A percentile compares a stretch with the other conserved stretches of the same genome.
These are phyloP conservation scores for Postia placenta DNA, from an alignment of 768 basidiomycete species.

Conservation along the genomic window DNA sequence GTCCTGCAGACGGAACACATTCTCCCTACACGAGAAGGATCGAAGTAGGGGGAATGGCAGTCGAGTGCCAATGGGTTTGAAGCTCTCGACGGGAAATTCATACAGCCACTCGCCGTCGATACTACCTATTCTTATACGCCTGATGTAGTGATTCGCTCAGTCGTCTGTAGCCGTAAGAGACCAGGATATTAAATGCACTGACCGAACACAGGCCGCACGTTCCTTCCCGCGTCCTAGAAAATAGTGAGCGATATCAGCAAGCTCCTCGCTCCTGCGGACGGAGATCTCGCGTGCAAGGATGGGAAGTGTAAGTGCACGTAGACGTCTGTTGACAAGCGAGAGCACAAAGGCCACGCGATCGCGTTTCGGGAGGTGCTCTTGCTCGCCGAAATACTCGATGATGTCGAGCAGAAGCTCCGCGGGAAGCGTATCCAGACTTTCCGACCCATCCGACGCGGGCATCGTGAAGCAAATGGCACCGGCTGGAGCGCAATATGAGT, in stretches of 20 bases:
- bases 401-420: slow-evolving; percentile 2
- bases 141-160: too few relatives aligned
- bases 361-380: background rate
- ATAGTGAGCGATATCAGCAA: too few relatives aligned
- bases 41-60: background rate
- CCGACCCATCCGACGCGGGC: too few relatives aligned
- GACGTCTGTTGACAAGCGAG: background rate
- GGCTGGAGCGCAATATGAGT: too few relatives aligned
- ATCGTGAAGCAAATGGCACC: too few relatives aligned
- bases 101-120: too few relatives aligned
- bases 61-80: background rate
- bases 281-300: background rate
- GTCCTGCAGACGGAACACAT: background rate
- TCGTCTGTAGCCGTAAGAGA: background rate
- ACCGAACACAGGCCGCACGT: slow-evolving; percentile 1
- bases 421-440: background rate
- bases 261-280: background rate
- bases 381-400: background rate
- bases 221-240: background rate
- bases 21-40: background rate
- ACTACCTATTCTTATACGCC: too few relatives aligned
- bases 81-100: too few relatives aligned
- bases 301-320: background rate
- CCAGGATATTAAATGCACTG: background rate
- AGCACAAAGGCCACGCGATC: background rate